Evolutionary conservation across 768 basidiomycete genomes (phyloP).

Genomic region (Tephrocybe sp.): DNA sequence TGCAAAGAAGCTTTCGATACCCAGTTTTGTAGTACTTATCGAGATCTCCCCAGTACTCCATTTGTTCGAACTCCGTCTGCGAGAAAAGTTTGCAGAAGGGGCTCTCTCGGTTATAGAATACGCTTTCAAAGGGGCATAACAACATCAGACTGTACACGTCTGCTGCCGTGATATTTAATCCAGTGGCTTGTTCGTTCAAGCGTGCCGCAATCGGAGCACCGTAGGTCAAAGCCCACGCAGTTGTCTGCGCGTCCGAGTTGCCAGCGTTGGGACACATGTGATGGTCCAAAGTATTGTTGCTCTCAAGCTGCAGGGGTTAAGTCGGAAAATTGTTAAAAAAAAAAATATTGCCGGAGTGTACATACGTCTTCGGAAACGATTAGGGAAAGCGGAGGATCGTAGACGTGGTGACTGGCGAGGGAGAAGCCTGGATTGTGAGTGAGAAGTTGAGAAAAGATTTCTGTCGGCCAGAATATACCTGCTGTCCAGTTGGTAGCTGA

Average conservation of each 20-base stretch:
- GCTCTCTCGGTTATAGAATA: constrained; percentile 45
- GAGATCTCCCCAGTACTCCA: constrained; percentile 71
- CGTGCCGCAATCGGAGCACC: constrained; percentile 52
- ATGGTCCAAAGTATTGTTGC: constrained; percentile 68
- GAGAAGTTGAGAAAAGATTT: not conserved
- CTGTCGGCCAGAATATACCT: constrained; percentile 36
- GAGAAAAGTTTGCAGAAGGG: constrained; percentile 74
- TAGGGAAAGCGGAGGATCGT: constrained; percentile 50
- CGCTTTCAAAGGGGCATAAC: constrained; percentile 80
- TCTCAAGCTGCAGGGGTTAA: not conserved
- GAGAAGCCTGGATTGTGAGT: constrained; percentile 51
- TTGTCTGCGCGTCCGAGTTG: constrained; percentile 38
- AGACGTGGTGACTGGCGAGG: constrained; percentile 41
- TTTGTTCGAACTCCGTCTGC: constrained; percentile 55
- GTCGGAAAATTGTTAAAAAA: not conserved
- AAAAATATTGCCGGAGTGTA: not conserved
- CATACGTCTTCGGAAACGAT: constrained; percentile 56
- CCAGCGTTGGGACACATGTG: constrained; percentile 60
- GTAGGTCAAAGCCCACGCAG: constrained; percentile 56
- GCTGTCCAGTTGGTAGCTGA: constrained; percentile 73
- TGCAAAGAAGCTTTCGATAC: constrained; percentile 30
- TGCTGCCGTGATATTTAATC: constrained; percentile 49
- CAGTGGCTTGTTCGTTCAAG: constrained; percentile 60
- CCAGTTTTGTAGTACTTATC: constrained; percentile 80
- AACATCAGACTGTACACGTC: constrained; percentile 65